Percentiles rank a stretch among this genome's conserved stretches.
Conservation (phyloP, 1,284 basidiomycete genomes). For the Rhodotorula sp. region DNA sequence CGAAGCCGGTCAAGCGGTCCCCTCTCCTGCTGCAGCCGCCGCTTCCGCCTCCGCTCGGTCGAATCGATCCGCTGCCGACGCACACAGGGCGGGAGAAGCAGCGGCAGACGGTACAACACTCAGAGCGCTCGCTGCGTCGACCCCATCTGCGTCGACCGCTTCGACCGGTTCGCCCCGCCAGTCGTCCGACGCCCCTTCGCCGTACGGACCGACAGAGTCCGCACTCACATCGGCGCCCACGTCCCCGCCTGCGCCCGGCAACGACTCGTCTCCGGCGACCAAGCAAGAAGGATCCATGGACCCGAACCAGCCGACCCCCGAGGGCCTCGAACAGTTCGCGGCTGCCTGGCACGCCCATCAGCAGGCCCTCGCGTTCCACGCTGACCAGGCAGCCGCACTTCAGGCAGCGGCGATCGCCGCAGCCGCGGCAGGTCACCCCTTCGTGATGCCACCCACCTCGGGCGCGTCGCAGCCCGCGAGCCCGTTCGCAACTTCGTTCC, state of each 20-base stretch:
- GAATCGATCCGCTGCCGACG: background rate
- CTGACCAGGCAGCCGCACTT: background rate
- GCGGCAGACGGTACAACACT: background rate
- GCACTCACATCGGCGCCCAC: constrained; percentile 26
- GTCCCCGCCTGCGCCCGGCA: constrained; percentile 16
- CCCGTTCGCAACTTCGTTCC: constrained; percentile 2
- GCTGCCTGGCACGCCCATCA: constrained; percentile 10
- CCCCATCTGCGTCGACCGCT: constrained; percentile 9
- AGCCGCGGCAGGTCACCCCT: background rate
- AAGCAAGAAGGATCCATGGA: constrained; percentile 1
- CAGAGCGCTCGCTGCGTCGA: constrained; percentile 1
- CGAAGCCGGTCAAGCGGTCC: background rate
- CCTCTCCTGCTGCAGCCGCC: background rate
- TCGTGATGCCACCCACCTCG: background rate
- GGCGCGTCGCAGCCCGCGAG: background rate
- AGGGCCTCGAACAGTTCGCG: constrained; percentile 23
- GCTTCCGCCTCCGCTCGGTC: background rate
- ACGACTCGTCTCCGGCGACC: background rate
- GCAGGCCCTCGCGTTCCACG: constrained; percentile 12
- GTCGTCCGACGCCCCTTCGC: constrained; percentile 10
- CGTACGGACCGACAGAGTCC: constrained; percentile 12
- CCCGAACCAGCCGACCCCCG: constrained; percentile 1
- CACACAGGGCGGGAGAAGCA: background rate
- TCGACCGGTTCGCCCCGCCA: constrained; percentile 23
- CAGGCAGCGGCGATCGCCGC: background rate